Conservation (phyloP, 345 rosid genomes). For the Streptanthus diversifolius region DNA sequence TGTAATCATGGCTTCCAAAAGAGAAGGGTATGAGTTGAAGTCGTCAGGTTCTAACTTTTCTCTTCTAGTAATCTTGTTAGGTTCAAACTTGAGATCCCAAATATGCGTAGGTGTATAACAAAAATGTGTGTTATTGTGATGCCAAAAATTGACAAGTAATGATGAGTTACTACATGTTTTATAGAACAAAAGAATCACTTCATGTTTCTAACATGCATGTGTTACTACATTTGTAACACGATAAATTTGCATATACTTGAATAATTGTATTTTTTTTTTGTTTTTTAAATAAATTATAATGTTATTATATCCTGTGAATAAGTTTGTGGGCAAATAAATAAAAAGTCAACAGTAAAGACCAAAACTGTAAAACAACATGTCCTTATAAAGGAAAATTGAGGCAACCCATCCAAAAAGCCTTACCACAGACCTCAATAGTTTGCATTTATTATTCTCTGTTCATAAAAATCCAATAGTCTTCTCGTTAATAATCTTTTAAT, state of each 20-base stretch:
- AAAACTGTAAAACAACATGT: conserved; percentile 25
- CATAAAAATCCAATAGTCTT: conserved; percentile 17
- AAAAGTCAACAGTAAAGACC: conserved; percentile 36
- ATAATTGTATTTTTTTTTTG: background rate
- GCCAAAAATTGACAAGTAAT: background rate
- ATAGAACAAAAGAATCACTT: background rate
- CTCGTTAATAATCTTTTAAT: background rate
- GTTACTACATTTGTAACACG: background rate
- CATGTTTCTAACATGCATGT: background rate
- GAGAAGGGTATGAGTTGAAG: conserved; percentile 17
- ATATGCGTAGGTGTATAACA: too few species aligned
- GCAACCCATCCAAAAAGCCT: conserved; percentile 27
- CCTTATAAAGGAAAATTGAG: conserved; percentile 31
- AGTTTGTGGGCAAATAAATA: background rate
- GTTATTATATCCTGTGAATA: background rate
- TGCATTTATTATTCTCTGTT: conserved; percentile 28
- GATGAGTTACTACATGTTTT: background rate
- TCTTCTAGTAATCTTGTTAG: conserved; percentile 13
- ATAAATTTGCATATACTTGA: background rate
- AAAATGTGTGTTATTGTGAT: too few species aligned
- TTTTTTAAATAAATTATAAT: background rate
- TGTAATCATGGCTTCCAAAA: conserved; percentile 27
- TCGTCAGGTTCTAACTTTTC: conserved; percentile 28
- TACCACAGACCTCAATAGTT: conserved; percentile 31
- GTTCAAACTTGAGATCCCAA: conserved; percentile 2